Evolutionary conservation across 2,329 filamentous ascomycete species (phyloP).

Genomic region (Talaromyces atroroseus): DNA sequence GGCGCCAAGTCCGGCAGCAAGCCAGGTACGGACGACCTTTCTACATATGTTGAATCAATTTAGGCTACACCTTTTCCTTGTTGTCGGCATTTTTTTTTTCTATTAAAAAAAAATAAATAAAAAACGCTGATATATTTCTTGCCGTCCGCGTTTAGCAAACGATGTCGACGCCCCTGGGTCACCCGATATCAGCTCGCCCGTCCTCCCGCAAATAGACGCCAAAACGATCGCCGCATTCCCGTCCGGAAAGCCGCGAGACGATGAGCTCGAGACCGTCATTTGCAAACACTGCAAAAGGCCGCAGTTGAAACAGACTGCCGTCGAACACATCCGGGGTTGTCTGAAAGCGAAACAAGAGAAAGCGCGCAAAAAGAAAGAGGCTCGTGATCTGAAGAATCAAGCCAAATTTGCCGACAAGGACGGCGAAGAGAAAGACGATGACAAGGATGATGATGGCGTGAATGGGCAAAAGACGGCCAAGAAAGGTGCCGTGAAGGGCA

Average conservation of each 20-base stretch:
- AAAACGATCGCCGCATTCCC: constrained; percentile 71
- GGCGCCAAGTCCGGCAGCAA: constrained; percentile 25
- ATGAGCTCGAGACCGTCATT: constrained; percentile 69
- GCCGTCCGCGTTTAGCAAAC: constrained; percentile 15
- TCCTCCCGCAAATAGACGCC: constrained; percentile 61
- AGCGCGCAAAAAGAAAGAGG: constrained; percentile 70
- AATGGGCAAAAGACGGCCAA: constrained; percentile 60
- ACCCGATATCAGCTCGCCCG: constrained; percentile 33
- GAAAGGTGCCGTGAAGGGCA: constrained; percentile 50
- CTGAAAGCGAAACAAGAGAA: constrained; percentile 79
- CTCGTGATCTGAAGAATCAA: constrained; percentile 63
- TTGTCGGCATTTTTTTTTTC: not conserved
- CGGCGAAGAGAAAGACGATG: constrained; percentile 41
- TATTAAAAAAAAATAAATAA: no score
- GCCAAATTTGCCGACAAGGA: constrained; percentile 48
- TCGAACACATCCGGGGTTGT: constrained; percentile 76
- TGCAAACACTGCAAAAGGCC: constrained; percentile 96
- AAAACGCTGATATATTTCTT: no score
- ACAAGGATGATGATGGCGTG: constrained; percentile 43
- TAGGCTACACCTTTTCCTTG: not conserved
- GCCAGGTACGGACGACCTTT: not conserved
- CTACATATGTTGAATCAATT: not conserved
- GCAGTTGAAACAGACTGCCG: constrained; percentile 67
- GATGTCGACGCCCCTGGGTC: constrained; percentile 27
- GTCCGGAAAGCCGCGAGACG: constrained; percentile 74